Percentiles rank a stretch among this genome's conserved stretches.
Evolutionary conservation across 2,329 filamentous ascomycete species (phyloP).

Genomic region (Juglanconis juglandina): DNA sequence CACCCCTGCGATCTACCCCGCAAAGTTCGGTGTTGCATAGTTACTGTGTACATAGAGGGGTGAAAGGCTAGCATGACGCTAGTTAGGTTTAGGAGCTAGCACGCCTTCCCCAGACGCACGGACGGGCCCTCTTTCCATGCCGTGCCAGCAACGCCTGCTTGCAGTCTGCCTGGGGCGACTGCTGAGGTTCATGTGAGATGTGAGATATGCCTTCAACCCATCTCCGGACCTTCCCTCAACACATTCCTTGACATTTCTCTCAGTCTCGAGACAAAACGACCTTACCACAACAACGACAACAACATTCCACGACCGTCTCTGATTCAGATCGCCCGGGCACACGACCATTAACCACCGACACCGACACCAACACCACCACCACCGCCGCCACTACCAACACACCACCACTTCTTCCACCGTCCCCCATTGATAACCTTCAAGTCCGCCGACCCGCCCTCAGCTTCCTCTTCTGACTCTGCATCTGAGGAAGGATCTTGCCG

Average conservation of each 20-base stretch:
- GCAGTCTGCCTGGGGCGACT: background rate
- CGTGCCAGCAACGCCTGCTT: background rate
- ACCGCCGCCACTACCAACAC: too few relatives aligned
- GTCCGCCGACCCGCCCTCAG: background rate
- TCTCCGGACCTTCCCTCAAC: background rate
- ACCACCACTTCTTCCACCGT: background rate
- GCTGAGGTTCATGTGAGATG: background rate
- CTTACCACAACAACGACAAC: background rate
- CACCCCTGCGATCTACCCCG: background rate
- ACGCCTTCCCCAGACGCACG: background rate
- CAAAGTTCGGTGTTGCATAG: background rate
- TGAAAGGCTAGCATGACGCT: background rate
- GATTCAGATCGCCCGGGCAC: background rate
- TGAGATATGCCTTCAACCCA: background rate
- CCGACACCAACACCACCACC: too few relatives aligned
- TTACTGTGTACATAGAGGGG: background rate
- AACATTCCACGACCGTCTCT: background rate
- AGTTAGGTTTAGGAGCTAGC: background rate
- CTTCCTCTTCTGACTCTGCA: background rate
- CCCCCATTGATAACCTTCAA: conserved; percentile 1
- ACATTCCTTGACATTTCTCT: background rate
- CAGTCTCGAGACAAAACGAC: background rate
- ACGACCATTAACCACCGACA: too few relatives aligned
- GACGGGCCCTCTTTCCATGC: background rate
- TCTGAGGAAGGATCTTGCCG: conserved; percentile 10